A percentile compares a stretch with the other conserved stretches of the same genome.
Evolutionary conservation across 2,329 filamentous ascomycete genomes (phyloP).

Genomic region (Alternaria sp.): DNA sequence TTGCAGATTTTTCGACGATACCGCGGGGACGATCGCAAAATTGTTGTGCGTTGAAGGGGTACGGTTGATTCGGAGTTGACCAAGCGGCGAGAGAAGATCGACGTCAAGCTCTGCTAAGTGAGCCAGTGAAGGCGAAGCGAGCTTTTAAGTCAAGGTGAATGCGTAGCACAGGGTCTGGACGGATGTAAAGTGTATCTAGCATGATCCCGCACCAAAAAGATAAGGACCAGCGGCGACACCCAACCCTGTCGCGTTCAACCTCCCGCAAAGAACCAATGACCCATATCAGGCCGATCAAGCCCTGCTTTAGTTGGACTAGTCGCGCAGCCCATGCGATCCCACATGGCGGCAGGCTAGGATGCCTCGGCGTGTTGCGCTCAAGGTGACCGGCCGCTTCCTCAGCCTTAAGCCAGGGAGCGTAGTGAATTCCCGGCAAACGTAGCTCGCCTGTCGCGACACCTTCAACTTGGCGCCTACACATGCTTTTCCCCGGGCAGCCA

Average conservation of each 20-base stretch:
- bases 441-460: constrained; percentile 13
- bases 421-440: constrained; percentile 4
- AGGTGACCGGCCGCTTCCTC: constrained; percentile 11
- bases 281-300: constrained; percentile 16
- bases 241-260: constrained; percentile 14
- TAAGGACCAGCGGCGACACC: constrained; percentile 41
- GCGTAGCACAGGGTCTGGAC: constrained; percentile 20
- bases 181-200: constrained; percentile 27
- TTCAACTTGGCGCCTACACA: not conserved
- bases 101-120: constrained; percentile 14
- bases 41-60: constrained; percentile 7
- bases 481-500: constrained; percentile 16
- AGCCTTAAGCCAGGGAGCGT: constrained; percentile 10
- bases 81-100: constrained; percentile 14
- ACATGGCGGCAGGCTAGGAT: constrained; percentile 15
- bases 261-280: constrained; percentile 17
- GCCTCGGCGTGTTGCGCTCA: constrained; percentile 15
- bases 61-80: constrained; percentile 11
- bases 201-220: constrained; percentile 43
- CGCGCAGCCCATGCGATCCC: constrained; percentile 14
- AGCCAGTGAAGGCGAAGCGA: constrained; percentile 15
- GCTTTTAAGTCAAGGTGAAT: constrained; percentile 21
- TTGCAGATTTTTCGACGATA: constrained; percentile 23
- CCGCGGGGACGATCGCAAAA: constrained; percentile 10
- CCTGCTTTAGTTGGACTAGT: constrained; percentile 14